These are phyloP conservation scores for Xylariales sp. DNA, from an alignment of 2,329 filamentous ascomycete genomes.

Conservation along the genomic window DNA sequence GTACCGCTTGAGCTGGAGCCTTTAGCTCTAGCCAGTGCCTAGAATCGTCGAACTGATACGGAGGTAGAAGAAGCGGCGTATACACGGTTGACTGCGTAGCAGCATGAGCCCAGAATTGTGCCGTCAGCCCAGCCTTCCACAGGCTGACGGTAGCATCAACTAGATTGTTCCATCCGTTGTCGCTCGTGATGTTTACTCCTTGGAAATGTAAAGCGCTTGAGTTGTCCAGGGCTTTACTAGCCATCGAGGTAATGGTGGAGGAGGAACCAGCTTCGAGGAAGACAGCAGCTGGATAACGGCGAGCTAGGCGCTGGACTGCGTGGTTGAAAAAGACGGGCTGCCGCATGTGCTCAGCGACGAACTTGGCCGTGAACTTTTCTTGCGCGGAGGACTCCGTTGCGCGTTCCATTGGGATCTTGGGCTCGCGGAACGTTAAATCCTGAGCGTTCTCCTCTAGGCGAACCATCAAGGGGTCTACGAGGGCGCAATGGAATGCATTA, in stretches of 20 bases:
- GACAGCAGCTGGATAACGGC: constrained; percentile 45
- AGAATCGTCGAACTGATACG: constrained; percentile 57
- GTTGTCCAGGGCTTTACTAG: constrained; percentile 37
- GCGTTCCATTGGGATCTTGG: constrained; percentile 50
- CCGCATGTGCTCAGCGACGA: constrained; percentile 54
- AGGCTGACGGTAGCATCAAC: constrained; percentile 48
- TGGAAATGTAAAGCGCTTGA: constrained; percentile 30
- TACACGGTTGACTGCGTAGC: constrained; percentile 43
- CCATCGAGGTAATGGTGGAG: constrained; percentile 53
- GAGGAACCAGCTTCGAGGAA: constrained; percentile 58
- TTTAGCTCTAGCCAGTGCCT: constrained; percentile 55
- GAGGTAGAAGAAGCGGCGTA: constrained; percentile 50
- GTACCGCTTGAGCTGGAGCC: constrained; percentile 17
- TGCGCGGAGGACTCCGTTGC: constrained; percentile 34
- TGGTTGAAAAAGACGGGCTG: constrained; percentile 58
- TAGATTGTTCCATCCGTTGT: constrained; percentile 38
- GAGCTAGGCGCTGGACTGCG: constrained; percentile 54
- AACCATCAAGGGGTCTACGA: constrained; percentile 53
- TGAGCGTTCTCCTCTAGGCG: constrained; percentile 45
- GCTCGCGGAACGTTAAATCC: constrained; percentile 49
- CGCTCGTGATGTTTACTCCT: constrained; percentile 41
- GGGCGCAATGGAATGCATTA: constrained; percentile 59
- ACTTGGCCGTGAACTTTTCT: constrained; percentile 23
- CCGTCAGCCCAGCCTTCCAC: constrained; percentile 54
- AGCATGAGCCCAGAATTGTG: constrained; percentile 55